Evolutionary conservation across 2,329 filamentous ascomycete genomes (phyloP).

Genomic region (Diaporthe citri): DNA sequence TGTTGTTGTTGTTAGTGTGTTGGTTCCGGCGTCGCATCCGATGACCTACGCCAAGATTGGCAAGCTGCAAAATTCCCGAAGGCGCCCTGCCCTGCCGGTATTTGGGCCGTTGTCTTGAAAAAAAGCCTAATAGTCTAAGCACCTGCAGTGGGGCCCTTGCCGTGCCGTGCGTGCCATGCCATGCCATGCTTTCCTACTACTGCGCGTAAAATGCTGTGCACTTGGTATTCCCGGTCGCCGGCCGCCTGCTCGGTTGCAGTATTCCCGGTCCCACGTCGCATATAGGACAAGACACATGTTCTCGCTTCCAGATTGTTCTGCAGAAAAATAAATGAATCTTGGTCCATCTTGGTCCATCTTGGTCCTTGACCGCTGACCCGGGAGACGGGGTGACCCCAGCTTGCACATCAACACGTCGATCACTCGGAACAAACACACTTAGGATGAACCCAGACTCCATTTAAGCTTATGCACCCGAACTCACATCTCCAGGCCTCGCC

Average conservation of each 20-base stretch:
- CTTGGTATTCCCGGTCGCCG: constrained; percentile 20
- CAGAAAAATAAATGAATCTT: neutral
- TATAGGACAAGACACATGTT: constrained; percentile 1
- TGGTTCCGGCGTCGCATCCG: constrained; percentile 12
- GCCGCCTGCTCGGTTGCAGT: constrained; percentile 4
- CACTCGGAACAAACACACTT: neutral
- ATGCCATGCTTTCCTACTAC: neutral
- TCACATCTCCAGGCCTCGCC: neutral
- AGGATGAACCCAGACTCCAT: constrained; percentile 14
- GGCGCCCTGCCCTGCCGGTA: constrained; percentile 29
- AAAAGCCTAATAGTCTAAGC: neutral
- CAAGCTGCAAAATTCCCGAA: constrained; percentile 15
- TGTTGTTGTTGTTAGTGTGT: constrained; percentile 1
- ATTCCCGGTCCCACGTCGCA: constrained; percentile 17
- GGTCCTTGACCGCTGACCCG: constrained; percentile 31
- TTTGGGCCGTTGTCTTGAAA: constrained; percentile 12
- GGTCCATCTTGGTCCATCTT: neutral
- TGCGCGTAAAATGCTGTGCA: neutral
- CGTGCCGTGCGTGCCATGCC: neutral
- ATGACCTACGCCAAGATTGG: constrained; percentile 37
- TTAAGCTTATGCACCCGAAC: constrained; percentile 30
- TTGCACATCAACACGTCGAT: constrained; percentile 20
- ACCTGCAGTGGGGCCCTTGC: constrained; percentile 17
- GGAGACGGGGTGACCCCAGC: constrained; percentile 20
- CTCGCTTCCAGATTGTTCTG: constrained; percentile 6